Base-by-base conservation (phyloP, 176 grass and related monocot genomes). In the Alopecurus myosuroides region DNA sequence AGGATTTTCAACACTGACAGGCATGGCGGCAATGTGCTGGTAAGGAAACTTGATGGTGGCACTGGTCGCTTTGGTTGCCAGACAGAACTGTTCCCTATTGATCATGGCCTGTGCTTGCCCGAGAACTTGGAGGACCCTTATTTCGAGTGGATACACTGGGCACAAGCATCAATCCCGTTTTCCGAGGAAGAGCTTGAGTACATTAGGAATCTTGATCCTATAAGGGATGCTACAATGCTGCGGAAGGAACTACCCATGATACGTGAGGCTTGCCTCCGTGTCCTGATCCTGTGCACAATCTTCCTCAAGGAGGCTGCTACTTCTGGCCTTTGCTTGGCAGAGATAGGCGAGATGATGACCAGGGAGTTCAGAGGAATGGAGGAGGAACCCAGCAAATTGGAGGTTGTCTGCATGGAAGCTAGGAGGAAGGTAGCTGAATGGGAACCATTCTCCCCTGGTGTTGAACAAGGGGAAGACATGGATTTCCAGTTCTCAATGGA, bases 1-100 rank as follows among this genome's bases (percentile, higher is more conserved):
- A 91, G 94, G 39, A 97, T 97, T 70, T 97, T 97, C 65, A 97
- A 97, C 80, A 94, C 94, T 9, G 94, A 97, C 60, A 86, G 91
- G 76, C 94, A 97, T 74, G 91, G 74, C 1, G 94, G 94, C 18
- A 93, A 97, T 86, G 90, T 97, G 74, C 82, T 97, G 51, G 91
- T 97, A 40, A 87, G 91, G 91, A 97, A 93, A 51, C 51, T 83
- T 69, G 81, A 87, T 17, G 31, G 68, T 61, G 87, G 81, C 35
- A 84, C 85, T 5, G 94, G 91, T 9, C 80, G 89, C 18, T 94
- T 97, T 48, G 91, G 91, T 48, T 85, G 77, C 45, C 84, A 85
- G 67, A 94, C 84, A 2, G 94, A 97, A 77, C 9, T 97, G 57
- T 88, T 97, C 75, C 94, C 94, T 7, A 97, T 97, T 40, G 94